Evolutionary conservation across 805 yeast genomes (phyloP), one percentile per base, ranked within the genome.

Genomic region (Starmerella roubikii): DNA sequence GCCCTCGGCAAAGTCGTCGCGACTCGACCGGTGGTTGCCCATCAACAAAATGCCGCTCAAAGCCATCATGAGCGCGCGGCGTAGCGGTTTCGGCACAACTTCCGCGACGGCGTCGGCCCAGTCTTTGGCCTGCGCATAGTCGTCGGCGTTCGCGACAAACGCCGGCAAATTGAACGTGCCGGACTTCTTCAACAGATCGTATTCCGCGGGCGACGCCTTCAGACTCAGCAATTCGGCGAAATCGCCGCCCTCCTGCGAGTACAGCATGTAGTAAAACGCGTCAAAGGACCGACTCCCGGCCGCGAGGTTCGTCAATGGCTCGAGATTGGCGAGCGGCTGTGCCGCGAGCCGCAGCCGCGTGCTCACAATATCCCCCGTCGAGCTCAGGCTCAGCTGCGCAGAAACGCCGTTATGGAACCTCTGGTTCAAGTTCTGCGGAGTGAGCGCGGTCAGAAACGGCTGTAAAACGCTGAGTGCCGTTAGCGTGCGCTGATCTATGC

Each of bases 21-120:
- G 19, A 8, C 46, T 47, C 18, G 50, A 44, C n/a, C n/a, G n/a
- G 30, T 40, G 39, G 41, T 62, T 60, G 10, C 64, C 64, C 13
- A 62, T 45, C 11, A 62, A 51, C 21, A 62, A 49, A 35, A 62
- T 58, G 13, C 67, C 67, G 20, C 64, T 58, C 10, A 62, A 48
- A 2, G 59, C 46, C 20, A 60, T 48, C 33, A 62, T 44, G 22
- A 62, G 43, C 2, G 59, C 54, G 7, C 61, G 48, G 12, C 53
- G 38, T 21, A 60, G 53, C n/a, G 57, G 57, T 27, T 48, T 47
- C 32, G 61, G 52, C 11, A 63, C 55, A 30, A 62, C 54, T 32
- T 54, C 57, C 3, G 50, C 32, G 15, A 59, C 49, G 6, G 64
- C 57, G 35, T 58, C 61, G 9, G 58, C 49, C 67, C 67, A 62